Conservation (phyloP, 2,329 filamentous ascomycete species). For the Verticillium albo-atrum region DNA sequence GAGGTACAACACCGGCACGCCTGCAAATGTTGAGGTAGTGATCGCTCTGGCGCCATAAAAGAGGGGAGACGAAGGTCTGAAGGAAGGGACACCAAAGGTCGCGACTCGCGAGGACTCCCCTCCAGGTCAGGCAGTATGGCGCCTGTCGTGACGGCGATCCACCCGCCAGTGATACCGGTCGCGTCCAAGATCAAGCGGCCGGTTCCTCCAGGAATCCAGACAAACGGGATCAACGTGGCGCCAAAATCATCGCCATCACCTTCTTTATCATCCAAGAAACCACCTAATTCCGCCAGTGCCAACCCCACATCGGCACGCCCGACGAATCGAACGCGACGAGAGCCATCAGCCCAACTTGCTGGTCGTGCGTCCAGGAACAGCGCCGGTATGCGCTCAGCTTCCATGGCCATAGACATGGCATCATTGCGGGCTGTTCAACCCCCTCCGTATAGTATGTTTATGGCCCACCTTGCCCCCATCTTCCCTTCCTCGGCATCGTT, state of each 20-base stretch:
- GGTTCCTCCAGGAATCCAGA: conserved; percentile 60
- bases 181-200: conserved; percentile 64
- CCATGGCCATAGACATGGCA: conserved; percentile 37
- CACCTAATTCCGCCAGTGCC: conserved; percentile 36
- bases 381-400: conserved; percentile 43
- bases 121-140: conserved; percentile 36
- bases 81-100: background rate
- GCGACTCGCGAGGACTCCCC: background rate
- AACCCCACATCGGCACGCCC: conserved; percentile 37
- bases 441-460: conserved; percentile 46
- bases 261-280: conserved; percentile 51
- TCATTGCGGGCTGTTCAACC: conserved; percentile 35
- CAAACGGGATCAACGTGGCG: conserved; percentile 48
- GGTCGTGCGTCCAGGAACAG: conserved; percentile 48
- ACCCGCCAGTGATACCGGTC: conserved; percentile 26
- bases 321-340: conserved; percentile 55
- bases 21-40: conserved; percentile 1
- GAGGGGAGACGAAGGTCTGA: background rate
- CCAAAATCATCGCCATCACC: conserved; percentile 57
- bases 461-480: background rate
- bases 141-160: conserved; percentile 46
- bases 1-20: background rate
- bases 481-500: background rate
- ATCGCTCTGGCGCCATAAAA: background rate
- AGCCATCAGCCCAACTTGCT: conserved; percentile 39